These are phyloP conservation scores for Naganishia randhawae DNA, from an alignment of 768 basidiomycete species.

Conservation along the genomic window DNA sequence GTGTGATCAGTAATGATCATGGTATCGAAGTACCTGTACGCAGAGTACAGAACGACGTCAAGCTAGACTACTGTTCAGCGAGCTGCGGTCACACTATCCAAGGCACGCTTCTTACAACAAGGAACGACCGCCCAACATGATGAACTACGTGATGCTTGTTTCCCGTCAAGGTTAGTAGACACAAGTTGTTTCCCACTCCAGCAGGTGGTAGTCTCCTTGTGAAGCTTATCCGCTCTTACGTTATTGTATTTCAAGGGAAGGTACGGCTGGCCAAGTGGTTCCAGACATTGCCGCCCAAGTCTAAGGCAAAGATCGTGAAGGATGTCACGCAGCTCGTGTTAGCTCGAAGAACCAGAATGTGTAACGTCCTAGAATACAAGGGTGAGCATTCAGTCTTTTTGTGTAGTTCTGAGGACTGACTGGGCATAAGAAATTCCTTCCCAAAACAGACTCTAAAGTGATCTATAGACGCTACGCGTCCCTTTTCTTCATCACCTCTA, in stretches of 20 bases:
- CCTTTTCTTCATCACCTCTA: conserved; percentile 87
- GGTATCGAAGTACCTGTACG: no score
- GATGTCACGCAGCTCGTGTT: conserved; percentile 92
- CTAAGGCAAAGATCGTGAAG: conserved; percentile 85
- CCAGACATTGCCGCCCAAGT: conserved; percentile 71
- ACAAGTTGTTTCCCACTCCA: background rate
- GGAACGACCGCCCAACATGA: conserved; percentile 40
- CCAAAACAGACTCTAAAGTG: conserved; percentile 67
- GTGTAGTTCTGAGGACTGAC: background rate
- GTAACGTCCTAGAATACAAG: conserved; percentile 95
- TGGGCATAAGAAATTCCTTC: background rate
- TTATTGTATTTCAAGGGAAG: conserved; percentile 61
- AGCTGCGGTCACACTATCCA: no score
- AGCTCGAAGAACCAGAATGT: conserved; percentile 81
- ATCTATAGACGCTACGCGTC: conserved; percentile 94
- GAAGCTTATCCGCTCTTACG: conserved; percentile 3
- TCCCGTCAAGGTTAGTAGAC: conserved; percentile 70
- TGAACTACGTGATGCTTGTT: conserved; percentile 88
- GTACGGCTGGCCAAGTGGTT: conserved; percentile 96
- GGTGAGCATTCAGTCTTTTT: conserved; percentile 53
- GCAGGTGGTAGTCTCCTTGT: conserved; percentile 25
- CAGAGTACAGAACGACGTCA: no score
- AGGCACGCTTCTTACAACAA: no score
- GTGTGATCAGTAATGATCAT: no score
- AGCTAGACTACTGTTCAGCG: no score